Evolutionary conservation across 352 stramenopile species (phyloP), one percentile per base, ranked within the genome.

Genomic region (Pythium pyrilobum): DNA sequence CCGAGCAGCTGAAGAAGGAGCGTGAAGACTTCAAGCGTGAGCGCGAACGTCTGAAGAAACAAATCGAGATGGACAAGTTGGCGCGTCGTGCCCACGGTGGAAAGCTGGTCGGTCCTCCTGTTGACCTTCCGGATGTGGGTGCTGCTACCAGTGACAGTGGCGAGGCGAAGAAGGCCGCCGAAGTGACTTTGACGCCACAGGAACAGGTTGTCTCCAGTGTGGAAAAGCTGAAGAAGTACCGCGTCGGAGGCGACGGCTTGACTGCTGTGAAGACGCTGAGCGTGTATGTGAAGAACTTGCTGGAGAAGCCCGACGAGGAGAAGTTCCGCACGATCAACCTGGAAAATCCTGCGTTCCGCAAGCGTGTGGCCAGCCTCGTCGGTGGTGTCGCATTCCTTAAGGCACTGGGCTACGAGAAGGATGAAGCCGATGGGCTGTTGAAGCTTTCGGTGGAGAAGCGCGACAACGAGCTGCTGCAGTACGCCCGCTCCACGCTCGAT

Each of bases 301-400:
- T 96, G 15, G 79, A 94, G 34, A 95, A 95, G 45, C 84, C 85
- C 0, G 74, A 89, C 2, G 85, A 95, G 40, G 82, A 95, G 5
- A 97, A 96, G 55, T 97, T 96, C 66, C 82, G 84, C 11, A 83
- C 74, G 18, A 96, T 97, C 60, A 96, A 96, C 63, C 45, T 95
- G 25, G 85, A 96, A 36, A 96, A 96, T 46, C 60, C 81, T 6
- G 89, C 88, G 23, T 97, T 96, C 63, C 89, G 90, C 48, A 91
- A 92, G 61, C 86, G 89, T 15, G 87, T 97, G 37, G 80, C 74
- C 25, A 82, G 75, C 40, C 70, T 96, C 8, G 66, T 94, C 20
- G 89, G 89, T 20, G 89, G 89, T 41, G 66, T 94, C 23, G 74
- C 79, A 15, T 81, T 97, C 33, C 69, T 97, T 27, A 92, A 92